Conservation (phyloP, 257 asterid species). For the Primulina eburnea region DNA sequence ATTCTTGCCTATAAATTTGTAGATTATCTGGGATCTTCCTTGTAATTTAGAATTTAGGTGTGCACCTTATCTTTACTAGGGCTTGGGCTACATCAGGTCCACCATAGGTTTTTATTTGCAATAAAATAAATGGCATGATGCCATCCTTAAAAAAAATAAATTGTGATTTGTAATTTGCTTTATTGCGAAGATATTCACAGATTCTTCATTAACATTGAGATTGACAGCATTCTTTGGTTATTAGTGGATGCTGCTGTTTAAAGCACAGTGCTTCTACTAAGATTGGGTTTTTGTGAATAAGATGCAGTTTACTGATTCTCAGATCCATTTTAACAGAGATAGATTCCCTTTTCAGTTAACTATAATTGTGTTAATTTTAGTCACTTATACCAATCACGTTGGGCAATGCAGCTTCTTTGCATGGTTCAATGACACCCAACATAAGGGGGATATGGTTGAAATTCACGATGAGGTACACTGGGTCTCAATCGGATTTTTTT, state of each 20-base stretch:
- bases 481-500: background rate
- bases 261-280: background rate
- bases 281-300: background rate
- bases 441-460: background rate
- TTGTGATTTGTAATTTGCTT: no score
- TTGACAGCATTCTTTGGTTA: background rate
- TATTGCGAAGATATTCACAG: background rate
- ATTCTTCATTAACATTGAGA: background rate
- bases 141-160: no score
- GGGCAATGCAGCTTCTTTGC: background rate
- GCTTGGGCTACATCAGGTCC: no score
- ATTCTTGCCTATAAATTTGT: no score
- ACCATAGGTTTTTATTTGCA: no score
- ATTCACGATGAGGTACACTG: background rate
- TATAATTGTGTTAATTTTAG: slow-evolving; percentile 22
- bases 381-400: background rate
- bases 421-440: background rate
- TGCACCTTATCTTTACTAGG: no score
- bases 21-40: no score
- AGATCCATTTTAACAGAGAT: background rate
- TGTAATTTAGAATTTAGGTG: no score
- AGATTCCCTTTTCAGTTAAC: slow-evolving; percentile 24
- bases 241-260: background rate
- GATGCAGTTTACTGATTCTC: background rate
- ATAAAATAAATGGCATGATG: no score